phyloP scores from a whole-genome alignment of 2,329 filamentous ascomycete species.

The Leptographium wingfieldii region DNA sequence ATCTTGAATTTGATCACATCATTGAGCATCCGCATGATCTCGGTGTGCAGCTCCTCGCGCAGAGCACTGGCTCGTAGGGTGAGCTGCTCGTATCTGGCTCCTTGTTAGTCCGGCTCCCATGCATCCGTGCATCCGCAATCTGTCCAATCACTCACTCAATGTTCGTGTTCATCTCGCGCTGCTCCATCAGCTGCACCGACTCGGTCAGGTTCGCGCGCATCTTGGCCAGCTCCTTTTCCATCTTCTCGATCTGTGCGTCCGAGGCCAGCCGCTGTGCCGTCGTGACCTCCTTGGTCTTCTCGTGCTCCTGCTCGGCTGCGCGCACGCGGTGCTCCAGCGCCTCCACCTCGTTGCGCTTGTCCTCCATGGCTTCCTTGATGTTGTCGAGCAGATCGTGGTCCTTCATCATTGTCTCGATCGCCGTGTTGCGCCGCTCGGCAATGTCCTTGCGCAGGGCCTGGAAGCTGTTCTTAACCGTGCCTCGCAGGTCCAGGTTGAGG shows the following conservation, averaged over 20 bases:
- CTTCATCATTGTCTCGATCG: constrained; percentile 84
- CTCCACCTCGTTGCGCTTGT: constrained; percentile 87
- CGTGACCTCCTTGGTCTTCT: constrained; percentile 79
- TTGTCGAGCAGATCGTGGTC: constrained; percentile 88
- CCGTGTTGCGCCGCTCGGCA: constrained; percentile 70
- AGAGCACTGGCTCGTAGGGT: constrained; percentile 72
- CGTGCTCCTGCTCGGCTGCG: constrained; percentile 84
- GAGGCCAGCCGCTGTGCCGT: constrained; percentile 77
- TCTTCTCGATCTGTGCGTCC: constrained; percentile 93
- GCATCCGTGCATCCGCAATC: neutral
- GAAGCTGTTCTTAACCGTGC: constrained; percentile 68
- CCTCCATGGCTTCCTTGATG: constrained; percentile 93
- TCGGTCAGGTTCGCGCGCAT: constrained; percentile 78
- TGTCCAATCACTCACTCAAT: constrained; percentile 57
- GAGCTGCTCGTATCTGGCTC: constrained; percentile 70
- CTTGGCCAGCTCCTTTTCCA: constrained; percentile 94
- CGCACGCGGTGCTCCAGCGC: constrained; percentile 78
- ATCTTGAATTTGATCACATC: constrained; percentile 99
- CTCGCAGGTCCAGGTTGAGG: constrained; percentile 76
- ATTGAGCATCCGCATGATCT: constrained; percentile 91
- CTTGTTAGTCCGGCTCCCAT: neutral
- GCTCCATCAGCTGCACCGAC: constrained; percentile 82
- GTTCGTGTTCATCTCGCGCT: constrained; percentile 90
- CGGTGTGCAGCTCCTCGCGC: constrained; percentile 94
- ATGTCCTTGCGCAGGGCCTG: constrained; percentile 74